Evolutionary conservation across 73 alveolate species (phyloP).

Genomic region (Breviolum minutum): DNA sequence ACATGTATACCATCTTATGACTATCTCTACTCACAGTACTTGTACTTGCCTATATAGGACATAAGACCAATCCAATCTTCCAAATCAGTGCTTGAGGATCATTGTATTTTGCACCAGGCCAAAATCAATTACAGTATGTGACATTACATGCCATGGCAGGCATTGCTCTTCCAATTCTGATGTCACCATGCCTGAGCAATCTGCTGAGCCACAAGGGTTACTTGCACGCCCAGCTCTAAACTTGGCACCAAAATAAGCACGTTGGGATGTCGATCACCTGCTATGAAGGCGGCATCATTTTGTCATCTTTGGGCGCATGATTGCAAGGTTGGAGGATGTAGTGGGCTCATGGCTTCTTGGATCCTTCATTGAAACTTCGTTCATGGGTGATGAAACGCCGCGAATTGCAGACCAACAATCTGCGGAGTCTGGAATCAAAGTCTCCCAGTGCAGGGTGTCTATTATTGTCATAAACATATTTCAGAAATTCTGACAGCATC

Average conservation of each 20-base stretch:
- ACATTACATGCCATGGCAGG: not conserved
- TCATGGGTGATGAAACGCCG: no score
- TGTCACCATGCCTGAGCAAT: slow-evolving; percentile 28
- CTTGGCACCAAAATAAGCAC: slow-evolving; percentile 82
- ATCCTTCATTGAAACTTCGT: no score
- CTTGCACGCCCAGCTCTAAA: slow-evolving; percentile 89
- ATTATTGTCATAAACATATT: no score
- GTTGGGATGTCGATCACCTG: slow-evolving; percentile 44
- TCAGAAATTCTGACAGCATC: no score
- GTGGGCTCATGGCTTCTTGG: no score
- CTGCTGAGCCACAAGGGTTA: slow-evolving; percentile 80
- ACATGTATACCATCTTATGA: not conserved
- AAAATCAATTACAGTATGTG: not conserved
- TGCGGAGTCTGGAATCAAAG: no score
- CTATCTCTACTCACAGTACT: no score
- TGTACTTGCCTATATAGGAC: not conserved
- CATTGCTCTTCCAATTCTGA: not conserved
- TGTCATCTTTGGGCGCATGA: not conserved
- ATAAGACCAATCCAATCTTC: not conserved
- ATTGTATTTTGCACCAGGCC: not conserved
- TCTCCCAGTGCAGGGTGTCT: no score
- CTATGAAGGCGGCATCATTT: not conserved
- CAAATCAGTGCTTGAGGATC: no score
- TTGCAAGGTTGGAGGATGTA: no score
- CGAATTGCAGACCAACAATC: no score